Evolutionary conservation across 331 rosid genomes (phyloP).

Genomic region (Rosa hybrid): DNA sequence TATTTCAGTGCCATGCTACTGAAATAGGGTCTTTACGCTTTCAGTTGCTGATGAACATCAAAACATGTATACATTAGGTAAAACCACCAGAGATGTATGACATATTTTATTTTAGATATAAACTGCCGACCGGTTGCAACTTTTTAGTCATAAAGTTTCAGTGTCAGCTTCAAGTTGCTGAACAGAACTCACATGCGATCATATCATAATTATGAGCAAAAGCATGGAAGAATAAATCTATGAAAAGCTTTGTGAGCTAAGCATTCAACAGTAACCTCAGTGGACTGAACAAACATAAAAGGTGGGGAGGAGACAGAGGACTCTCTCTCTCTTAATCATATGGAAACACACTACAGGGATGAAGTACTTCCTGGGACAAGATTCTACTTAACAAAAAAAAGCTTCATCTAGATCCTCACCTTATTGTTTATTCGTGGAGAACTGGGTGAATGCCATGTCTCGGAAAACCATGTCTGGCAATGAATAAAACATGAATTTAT

Average conservation of each 20-base stretch:
- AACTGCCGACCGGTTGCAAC: not conserved
- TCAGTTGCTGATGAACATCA: not conserved
- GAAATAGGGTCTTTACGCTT: not conserved
- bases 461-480: slow-evolving; percentile 77
- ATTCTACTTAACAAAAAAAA: slow-evolving; percentile 6
- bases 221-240: not conserved
- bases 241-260: not conserved
- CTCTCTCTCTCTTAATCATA: not conserved
- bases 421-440: slow-evolving; percentile 73
- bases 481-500: slow-evolving; percentile 83
- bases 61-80: not conserved
- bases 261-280: not conserved
- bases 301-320: not conserved
- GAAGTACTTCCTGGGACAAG: not conserved
- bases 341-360: not conserved
- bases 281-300: not conserved
- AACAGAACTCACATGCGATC: not conserved
- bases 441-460: slow-evolving; percentile 80
- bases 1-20: not conserved
- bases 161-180: not conserved
- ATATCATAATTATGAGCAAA: not conserved
- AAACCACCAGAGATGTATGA: not conserved
- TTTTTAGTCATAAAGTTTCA: not conserved
- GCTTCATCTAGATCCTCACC: slow-evolving; percentile 43
- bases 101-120: not conserved